phyloP scores from a whole-genome alignment of 495 filamentous ascomycete species.

The Aspergillus bertholletiae region DNA sequence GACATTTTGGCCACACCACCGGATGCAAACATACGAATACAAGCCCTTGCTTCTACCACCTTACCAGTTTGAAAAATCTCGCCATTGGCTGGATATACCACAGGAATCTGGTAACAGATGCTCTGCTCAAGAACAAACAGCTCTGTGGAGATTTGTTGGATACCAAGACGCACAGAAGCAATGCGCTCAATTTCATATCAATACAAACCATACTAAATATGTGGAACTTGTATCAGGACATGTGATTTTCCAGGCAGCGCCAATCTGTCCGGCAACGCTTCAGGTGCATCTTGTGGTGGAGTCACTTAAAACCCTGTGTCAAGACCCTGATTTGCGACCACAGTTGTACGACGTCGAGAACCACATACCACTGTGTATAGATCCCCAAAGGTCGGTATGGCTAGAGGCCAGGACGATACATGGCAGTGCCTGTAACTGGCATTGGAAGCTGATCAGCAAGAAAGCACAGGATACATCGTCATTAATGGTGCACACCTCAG shows the following conservation, averaged over 20 bases:
- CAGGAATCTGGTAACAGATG: no score
- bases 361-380: constrained; percentile 38
- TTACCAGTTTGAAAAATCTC: constrained; percentile 47
- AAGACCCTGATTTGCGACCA: constrained; percentile 21
- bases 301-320: constrained; percentile 34
- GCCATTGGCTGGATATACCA: constrained; percentile 42
- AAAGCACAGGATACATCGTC: neutral
- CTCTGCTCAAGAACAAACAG: neutral
- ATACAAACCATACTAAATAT: constrained; percentile 39
- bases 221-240: constrained; percentile 37
- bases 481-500: constrained; percentile 11
- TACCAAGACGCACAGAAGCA: constrained; percentile 36
- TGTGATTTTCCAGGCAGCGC: constrained; percentile 42
- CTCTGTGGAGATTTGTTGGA: constrained; percentile 36
- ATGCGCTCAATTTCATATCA: constrained; percentile 43
- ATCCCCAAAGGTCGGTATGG: constrained; percentile 33
- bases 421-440: constrained; percentile 19
- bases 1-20: constrained; percentile 46
- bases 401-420: constrained; percentile 27
- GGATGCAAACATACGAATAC: constrained; percentile 27
- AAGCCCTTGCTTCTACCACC: constrained; percentile 39
- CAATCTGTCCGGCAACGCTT: constrained; percentile 45
- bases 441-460: constrained; percentile 12
- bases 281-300: constrained; percentile 48
- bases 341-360: constrained; percentile 34